These are phyloP conservation scores for Effrenium voratum DNA, from an alignment of 73 alveolate species.

Conservation along the genomic window DNA sequence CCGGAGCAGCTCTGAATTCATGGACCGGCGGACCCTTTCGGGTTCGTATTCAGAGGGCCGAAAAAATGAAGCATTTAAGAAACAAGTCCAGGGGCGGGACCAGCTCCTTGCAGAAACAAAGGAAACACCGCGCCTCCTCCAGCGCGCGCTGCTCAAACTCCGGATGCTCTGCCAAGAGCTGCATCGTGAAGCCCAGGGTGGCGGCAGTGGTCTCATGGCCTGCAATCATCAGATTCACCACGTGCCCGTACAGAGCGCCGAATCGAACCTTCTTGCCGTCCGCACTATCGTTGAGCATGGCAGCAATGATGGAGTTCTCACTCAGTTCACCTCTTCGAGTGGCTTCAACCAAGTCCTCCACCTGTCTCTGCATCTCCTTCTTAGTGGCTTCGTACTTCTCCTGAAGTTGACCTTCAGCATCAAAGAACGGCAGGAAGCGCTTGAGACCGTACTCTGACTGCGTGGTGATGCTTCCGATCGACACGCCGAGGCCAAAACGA, in stretches of 20 bases:
- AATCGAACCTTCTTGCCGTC: constrained; percentile 55
- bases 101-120: too few species aligned
- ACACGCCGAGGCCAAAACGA: constrained; percentile 70
- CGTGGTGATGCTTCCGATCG: constrained; percentile 68
- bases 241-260: constrained; percentile 58
- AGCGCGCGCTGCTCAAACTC: constrained; percentile 36
- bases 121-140: too few species aligned
- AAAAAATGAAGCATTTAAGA: too few species aligned
- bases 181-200: constrained; percentile 57
- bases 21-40: too few species aligned
- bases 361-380: constrained; percentile 57
- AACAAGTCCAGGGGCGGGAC: too few species aligned
- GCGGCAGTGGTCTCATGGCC: constrained; percentile 79
- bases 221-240: constrained; percentile 69
- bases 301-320: constrained; percentile 54
- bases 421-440: constrained; percentile 71
- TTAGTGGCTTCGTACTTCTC: constrained; percentile 22
- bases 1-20: too few species aligned
- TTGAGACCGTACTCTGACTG: constrained; percentile 65
- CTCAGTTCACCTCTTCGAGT: constrained; percentile 38
- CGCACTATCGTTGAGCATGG: constrained; percentile 29
- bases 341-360: constrained; percentile 48
- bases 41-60: too few species aligned
- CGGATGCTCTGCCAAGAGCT: constrained; percentile 53
- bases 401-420: constrained; percentile 61